Base-by-base conservation (phyloP, 345 rosid species). In the Eucalyptus sp. region DNA sequence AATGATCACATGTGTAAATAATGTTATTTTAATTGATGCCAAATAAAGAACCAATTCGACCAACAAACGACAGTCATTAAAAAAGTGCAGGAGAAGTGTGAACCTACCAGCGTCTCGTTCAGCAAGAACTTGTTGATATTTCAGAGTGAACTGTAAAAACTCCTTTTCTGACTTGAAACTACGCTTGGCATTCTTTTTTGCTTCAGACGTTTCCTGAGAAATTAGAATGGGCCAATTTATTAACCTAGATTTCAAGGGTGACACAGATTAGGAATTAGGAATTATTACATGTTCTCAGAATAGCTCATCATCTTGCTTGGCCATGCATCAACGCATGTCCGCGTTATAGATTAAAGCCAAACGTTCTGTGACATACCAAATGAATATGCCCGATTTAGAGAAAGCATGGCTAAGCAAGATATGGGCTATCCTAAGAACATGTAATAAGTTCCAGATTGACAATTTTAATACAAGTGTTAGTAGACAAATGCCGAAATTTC, bases 91-190 rank as follows among this genome's bases (percentile, higher is more conserved):
- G 44, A 52, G 83, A 90, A 81, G 46, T 86, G 51, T 44, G 81
- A 89, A 89, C 92, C 90, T 91, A 95, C 98, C 99, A 81, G 96
- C 87, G 89, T 96, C 99, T 95, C 98, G 94, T 90, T 96, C 99
- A 49, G 97, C 89, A 89, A 96, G 92, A 90, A 96, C 97, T 93
- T 97, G 98, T 90, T 97, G 99, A 92, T 97, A 97, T 92, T 93
- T 94, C 88, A 97, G 93, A 91, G 97, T 94, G 90, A 96, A 94
- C 91, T 96, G 97, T 24, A 96, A 92, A 93, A 97, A 93, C 89
- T 96, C 99, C 89, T 95, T 95, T 92, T 96, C 99, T 71, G 98
- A 92, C 90, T 94, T 95, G 62, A 94, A 91, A 88, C 92, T 87
- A 86, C 94, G 95, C 92, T 96, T 97, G 27, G 92, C 89, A 88